phyloP scores from a whole-genome alignment of 331 rosid species.

The Erythrophleum ivorense region DNA sequence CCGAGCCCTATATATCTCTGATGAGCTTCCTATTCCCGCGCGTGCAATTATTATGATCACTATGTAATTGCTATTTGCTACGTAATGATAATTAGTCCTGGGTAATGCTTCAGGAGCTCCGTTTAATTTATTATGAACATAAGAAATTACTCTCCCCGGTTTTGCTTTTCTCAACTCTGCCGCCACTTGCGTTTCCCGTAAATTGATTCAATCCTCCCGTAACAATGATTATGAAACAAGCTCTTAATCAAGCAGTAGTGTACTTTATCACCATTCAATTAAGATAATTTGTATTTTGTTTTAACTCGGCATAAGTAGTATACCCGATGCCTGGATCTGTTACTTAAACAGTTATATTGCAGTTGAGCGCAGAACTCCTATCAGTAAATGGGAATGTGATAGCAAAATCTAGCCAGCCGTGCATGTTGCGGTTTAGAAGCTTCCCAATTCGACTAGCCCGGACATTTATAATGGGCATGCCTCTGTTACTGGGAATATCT shows the following conservation, averaged over 20 bases:
- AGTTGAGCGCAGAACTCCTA: constrained; percentile 71
- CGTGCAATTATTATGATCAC: not conserved
- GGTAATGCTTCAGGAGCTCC: not conserved
- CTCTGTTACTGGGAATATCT: constrained; percentile 67
- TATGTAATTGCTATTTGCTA: not conserved
- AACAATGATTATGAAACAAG: not conserved
- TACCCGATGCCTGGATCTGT: not conserved
- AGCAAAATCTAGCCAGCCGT: constrained; percentile 70
- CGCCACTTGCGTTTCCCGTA: not conserved
- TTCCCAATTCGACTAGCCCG: constrained; percentile 63
- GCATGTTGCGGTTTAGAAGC: constrained; percentile 81
- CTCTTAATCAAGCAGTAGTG: not conserved
- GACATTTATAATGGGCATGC: constrained; percentile 65
- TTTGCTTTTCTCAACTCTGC: not conserved
- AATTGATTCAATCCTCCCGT: not conserved
- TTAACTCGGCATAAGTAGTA: not conserved
- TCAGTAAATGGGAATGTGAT: constrained; percentile 61
- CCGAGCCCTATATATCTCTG: too few species aligned
- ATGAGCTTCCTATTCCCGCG: not conserved
- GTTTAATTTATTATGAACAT: not conserved
- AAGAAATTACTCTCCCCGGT: not conserved
- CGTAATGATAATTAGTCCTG: not conserved
- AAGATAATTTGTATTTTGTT: not conserved
- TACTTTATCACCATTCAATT: constrained; percentile 8
- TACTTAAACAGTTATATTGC: constrained; percentile 1